Conservation (phyloP, 2,329 filamentous ascomycete species). For the Colletotrichum magnum region DNA sequence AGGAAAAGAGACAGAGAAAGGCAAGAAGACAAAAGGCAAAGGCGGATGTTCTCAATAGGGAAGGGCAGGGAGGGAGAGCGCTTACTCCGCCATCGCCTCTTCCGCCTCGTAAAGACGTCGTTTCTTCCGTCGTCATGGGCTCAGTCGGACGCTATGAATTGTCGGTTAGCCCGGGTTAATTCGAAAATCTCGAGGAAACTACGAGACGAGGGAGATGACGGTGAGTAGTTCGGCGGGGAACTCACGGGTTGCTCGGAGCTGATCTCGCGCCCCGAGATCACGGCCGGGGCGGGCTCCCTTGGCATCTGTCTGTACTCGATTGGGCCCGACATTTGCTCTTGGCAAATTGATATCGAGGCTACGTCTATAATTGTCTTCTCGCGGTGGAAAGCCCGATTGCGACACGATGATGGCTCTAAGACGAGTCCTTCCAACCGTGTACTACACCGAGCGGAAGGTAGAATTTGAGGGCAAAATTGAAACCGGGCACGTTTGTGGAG, state of each 20-base stretch:
- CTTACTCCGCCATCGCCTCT: slow-evolving; percentile 52
- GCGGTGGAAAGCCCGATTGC: neutral
- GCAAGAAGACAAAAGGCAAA: neutral
- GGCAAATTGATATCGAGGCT: neutral
- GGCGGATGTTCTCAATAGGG: neutral
- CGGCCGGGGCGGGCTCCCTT: slow-evolving; percentile 50
- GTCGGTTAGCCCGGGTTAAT: neutral
- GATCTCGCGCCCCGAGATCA: slow-evolving; percentile 45
- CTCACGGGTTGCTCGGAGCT: slow-evolving; percentile 54
- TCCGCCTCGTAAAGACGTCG: slow-evolving; percentile 51
- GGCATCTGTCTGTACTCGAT: slow-evolving; percentile 48
- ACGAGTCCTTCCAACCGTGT: too few species aligned
- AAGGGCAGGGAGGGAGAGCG: slow-evolving; percentile 27
- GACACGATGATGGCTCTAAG: too few species aligned
- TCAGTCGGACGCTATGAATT: slow-evolving; percentile 48
- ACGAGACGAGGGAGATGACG: neutral
- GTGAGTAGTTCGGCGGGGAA: slow-evolving; percentile 27
- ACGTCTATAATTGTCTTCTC: too few species aligned
- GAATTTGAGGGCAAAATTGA: neutral
- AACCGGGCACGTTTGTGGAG: neutral
- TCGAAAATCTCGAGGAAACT: neutral
- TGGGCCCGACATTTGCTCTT: slow-evolving; percentile 28
- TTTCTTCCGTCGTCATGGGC: slow-evolving; percentile 51
- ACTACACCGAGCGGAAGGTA: too few species aligned
- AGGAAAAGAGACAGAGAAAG: slow-evolving; percentile 8